Evolutionary conservation across 352 stramenopile species (phyloP).

Genomic region (Aphanomyces euteiches): DNA sequence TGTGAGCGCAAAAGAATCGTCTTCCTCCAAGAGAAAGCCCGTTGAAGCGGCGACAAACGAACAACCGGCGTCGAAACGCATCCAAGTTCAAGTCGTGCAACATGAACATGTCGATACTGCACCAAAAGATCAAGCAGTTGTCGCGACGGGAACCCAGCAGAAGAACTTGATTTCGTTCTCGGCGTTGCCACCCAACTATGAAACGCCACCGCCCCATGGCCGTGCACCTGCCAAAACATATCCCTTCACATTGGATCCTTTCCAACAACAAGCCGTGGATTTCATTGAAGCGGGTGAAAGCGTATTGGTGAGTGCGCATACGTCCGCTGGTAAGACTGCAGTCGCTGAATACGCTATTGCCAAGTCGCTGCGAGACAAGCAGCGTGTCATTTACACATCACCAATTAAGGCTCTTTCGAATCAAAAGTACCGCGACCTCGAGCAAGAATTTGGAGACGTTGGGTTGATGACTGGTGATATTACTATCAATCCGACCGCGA

Average conservation of each 20-base stretch:
- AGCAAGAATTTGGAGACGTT: constrained; percentile 92
- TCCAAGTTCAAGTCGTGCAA: constrained; percentile 71
- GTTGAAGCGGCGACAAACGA: constrained; percentile 32
- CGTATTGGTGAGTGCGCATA: constrained; percentile 97
- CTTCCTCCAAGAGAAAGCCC: constrained; percentile 26
- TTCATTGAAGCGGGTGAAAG: constrained; percentile 92
- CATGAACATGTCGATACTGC: constrained; percentile 72
- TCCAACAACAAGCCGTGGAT: constrained; percentile 96
- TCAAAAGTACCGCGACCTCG: constrained; percentile 98
- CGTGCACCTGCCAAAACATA: constrained; percentile 59
- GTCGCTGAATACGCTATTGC: constrained; percentile 98
- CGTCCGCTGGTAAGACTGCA: constrained; percentile 97
- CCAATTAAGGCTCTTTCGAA: constrained; percentile 98
- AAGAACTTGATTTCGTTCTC: constrained; percentile 96
- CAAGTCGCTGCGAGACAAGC: constrained; percentile 88
- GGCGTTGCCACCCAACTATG: constrained; percentile 78
- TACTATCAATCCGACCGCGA: constrained; percentile 93
- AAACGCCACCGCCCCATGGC: constrained; percentile 24
- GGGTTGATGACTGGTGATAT: constrained; percentile 98
- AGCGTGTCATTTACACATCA: constrained; percentile 95
- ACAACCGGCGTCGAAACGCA: constrained; percentile 49
- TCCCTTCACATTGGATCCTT: constrained; percentile 90
- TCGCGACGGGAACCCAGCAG: constrained; percentile 91
- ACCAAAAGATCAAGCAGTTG: constrained; percentile 54
- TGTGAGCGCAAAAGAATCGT: constrained; percentile 49